phyloP scores from a whole-genome alignment of 2,329 filamentous ascomycete species.

The Curvularia sp. region DNA sequence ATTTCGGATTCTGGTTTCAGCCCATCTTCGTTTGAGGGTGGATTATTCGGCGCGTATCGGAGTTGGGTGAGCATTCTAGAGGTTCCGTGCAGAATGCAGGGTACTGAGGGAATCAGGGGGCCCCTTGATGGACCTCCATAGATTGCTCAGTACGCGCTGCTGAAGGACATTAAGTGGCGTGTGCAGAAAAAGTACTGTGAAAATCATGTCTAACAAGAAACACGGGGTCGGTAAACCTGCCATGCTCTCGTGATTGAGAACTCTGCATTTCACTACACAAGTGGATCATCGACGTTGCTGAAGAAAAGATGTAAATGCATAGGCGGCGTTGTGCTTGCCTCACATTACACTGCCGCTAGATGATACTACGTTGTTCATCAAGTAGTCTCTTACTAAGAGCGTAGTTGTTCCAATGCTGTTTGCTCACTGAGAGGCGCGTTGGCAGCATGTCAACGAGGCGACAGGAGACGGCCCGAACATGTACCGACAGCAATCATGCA shows the following conservation, averaged over 20 bases:
- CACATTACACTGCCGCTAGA: neutral
- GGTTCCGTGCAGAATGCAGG: constrained; percentile 5
- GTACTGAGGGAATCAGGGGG: neutral
- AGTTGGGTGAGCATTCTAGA: neutral
- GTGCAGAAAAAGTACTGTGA: neutral
- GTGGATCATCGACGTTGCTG: neutral
- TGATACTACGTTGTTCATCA: neutral
- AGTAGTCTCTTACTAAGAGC: neutral
- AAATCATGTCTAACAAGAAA: neutral
- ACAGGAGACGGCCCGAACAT: constrained; percentile 11
- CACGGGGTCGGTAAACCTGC: constrained; percentile 6
- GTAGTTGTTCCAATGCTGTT: neutral
- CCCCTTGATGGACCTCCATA: neutral
- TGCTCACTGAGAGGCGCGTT: constrained; percentile 1
- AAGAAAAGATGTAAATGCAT: constrained; percentile 6
- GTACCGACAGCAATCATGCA: neutral
- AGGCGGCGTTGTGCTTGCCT: neutral
- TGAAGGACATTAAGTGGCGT: neutral
- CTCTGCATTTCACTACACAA: neutral
- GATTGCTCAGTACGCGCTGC: neutral
- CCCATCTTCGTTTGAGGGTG: neutral
- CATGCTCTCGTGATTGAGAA: neutral
- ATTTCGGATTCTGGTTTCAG: neutral
- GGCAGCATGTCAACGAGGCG: constrained; percentile 2
- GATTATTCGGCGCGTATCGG: neutral